Conservation (phyloP, 2,329 filamentous ascomycete species). For the Epichloe brachyelytri region DNA sequence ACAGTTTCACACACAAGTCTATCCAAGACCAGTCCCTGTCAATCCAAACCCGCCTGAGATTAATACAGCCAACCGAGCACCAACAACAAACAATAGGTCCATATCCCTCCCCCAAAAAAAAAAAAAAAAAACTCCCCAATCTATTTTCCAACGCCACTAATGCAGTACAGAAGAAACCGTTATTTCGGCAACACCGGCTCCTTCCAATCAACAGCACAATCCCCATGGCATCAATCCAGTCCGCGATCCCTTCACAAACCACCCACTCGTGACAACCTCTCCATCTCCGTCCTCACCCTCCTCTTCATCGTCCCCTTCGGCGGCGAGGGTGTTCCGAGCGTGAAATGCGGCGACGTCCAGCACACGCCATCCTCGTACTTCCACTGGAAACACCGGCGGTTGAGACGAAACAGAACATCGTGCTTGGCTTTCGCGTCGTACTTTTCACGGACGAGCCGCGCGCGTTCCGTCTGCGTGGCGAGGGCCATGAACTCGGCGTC, state of each 20-base stretch:
- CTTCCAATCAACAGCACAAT: conserved; percentile 30
- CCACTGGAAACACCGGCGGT: conserved; percentile 33
- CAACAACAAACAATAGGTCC: too few relatives aligned
- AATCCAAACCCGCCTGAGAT: too few relatives aligned
- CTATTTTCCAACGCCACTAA: background rate
- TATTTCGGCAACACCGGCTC: conserved; percentile 7
- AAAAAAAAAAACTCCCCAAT: too few relatives aligned
- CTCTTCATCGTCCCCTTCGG: conserved; percentile 1
- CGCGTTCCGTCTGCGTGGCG: conserved; percentile 16
- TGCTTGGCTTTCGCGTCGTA: conserved; percentile 12
- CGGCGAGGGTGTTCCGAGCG: conserved; percentile 26
- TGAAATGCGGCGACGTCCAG: conserved; percentile 30
- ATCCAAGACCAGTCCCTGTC: too few relatives aligned
- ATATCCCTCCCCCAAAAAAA: too few relatives aligned
- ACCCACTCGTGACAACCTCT: conserved; percentile 26
- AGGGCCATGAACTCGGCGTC: conserved; percentile 20
- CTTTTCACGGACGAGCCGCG: conserved; percentile 14
- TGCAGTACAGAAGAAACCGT: background rate
- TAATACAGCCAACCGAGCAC: too few relatives aligned
- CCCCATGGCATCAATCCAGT: conserved; percentile 32
- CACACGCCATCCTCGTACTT: conserved; percentile 31
- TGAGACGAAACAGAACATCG: conserved; percentile 15
- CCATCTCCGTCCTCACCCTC: conserved; percentile 11
- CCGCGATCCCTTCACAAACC: conserved; percentile 32
- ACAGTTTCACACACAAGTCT: too few relatives aligned